Evolutionary conservation across 768 basidiomycete species (phyloP).

Genomic region (Amanita pseudoporphyria): DNA sequence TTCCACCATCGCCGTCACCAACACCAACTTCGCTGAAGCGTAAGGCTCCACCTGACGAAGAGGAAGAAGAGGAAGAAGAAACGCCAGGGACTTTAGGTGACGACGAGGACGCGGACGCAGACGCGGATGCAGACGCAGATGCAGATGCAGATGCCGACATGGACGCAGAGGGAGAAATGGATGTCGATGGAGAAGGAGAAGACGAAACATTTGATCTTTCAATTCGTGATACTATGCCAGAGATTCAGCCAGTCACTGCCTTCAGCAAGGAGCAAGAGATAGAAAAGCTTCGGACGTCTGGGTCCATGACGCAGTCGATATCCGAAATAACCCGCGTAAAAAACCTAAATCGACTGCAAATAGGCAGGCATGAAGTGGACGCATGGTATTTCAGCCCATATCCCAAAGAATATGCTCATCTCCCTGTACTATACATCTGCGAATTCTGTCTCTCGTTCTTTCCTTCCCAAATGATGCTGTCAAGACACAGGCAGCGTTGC

Average conservation of each 20-base stretch:
- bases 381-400: conserved; percentile 99
- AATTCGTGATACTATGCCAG: conserved; percentile 39
- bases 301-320: conserved; percentile 98
- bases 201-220: conserved; percentile 59
- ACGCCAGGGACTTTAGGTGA: conserved; percentile 13
- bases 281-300: conserved; percentile 94
- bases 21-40: conserved; percentile 48
- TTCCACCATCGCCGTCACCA: conserved; percentile 46
- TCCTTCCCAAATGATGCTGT: conserved; percentile 84
- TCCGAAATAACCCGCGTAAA: conserved; percentile 98
- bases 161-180: conserved; percentile 63
- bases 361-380: conserved; percentile 94
- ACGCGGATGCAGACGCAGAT: conserved; percentile 47
- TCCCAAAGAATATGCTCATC: conserved; percentile 95
- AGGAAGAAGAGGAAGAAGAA: conserved; percentile 56
- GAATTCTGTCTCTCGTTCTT: conserved; percentile 96
- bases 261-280: conserved; percentile 99
- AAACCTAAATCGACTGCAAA: conserved; percentile 94
- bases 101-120: conserved; percentile 40
- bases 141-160: conserved; percentile 40
- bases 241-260: conserved; percentile 41
- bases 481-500: conserved; percentile 87
- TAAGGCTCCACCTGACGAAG: conserved; percentile 56
- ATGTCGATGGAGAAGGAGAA: conserved; percentile 68
- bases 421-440: conserved; percentile 93